phyloP scores from a whole-genome alignment of 805 yeast genomes.

The Saturnispora serradocipensis region DNA sequence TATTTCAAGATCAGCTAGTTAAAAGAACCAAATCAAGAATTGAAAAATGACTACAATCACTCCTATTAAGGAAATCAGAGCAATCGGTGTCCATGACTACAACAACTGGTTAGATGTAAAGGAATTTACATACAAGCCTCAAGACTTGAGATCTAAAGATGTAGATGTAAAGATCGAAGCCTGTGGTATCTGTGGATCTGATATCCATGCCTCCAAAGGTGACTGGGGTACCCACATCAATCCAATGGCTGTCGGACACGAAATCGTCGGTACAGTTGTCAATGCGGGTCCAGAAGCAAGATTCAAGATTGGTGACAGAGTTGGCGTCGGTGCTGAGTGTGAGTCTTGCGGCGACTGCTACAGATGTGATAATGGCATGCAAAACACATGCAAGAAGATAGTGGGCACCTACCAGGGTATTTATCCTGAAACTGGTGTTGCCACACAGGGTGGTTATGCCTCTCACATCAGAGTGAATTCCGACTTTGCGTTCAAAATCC shows the following conservation, averaged over 20 bases:
- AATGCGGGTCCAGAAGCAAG: constrained; percentile 30
- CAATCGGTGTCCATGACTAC: not conserved
- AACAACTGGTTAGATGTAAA: constrained; percentile 7
- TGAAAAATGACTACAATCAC: no score
- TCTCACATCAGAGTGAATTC: constrained; percentile 24
- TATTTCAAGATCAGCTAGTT: no score
- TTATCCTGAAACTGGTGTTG: constrained; percentile 35
- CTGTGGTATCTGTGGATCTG: constrained; percentile 48
- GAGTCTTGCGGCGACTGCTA: constrained; percentile 31
- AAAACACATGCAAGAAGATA: constrained; percentile 39
- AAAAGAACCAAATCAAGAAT: no score
- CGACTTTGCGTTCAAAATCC: constrained; percentile 38
- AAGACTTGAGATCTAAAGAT: constrained; percentile 20
- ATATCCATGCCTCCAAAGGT: constrained; percentile 36
- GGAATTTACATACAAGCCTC: constrained; percentile 4
- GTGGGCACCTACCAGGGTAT: constrained; percentile 43
- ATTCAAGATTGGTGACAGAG: constrained; percentile 33
- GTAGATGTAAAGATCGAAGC: constrained; percentile 32
- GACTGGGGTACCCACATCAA: constrained; percentile 12
- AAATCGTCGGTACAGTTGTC: constrained; percentile 34
- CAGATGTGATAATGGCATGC: constrained; percentile 29
- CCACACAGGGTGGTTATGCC: constrained; percentile 37
- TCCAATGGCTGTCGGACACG: constrained; percentile 33
- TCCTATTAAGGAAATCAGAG: no score
- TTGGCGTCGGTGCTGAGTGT: constrained; percentile 19